These are phyloP conservation scores for Geotrichum macrosporum DNA, from an alignment of 1,139 yeast genomes.

Conservation along the genomic window DNA sequence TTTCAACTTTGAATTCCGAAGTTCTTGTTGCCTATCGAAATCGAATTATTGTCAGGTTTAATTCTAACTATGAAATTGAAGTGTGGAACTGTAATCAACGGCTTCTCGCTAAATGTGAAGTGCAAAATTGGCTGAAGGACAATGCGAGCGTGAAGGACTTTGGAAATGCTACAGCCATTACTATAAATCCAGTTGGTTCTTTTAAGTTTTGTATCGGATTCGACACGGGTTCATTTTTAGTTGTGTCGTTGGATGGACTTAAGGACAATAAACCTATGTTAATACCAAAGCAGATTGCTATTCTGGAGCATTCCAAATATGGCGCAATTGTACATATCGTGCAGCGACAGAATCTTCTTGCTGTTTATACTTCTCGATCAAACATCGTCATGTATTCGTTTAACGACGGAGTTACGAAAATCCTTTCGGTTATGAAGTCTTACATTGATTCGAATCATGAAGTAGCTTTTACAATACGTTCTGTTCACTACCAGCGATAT, in stretches of 20 bases:
- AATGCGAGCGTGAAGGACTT: not conserved
- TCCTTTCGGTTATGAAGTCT: slow-evolving; percentile 17
- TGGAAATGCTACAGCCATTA: slow-evolving; percentile 16
- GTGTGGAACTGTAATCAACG: slow-evolving; percentile 13
- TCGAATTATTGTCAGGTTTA: slow-evolving; percentile 14
- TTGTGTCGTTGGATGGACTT: slow-evolving; percentile 16
- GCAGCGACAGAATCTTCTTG: slow-evolving; percentile 19
- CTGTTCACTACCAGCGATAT: slow-evolving; percentile 15
- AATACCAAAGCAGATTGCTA: slow-evolving; percentile 14
- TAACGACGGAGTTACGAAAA: slow-evolving; percentile 18
- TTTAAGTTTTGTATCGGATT: slow-evolving; percentile 19
- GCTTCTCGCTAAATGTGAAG: slow-evolving; percentile 1
- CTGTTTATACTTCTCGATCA: slow-evolving; percentile 20
- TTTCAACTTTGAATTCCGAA: not conserved
- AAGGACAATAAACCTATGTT: slow-evolving; percentile 3
- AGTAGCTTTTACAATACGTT: slow-evolving; percentile 19
- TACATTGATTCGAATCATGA: slow-evolving; percentile 20
- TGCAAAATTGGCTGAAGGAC: slow-evolving; percentile 10
- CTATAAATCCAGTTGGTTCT: slow-evolving; percentile 17
- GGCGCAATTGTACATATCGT: slow-evolving; percentile 19
- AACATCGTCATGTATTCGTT: slow-evolving; percentile 19
- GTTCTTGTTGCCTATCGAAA: slow-evolving; percentile 18
- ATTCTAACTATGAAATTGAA: slow-evolving; percentile 4
- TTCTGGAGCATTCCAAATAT: slow-evolving; percentile 11
- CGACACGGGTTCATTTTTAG: slow-evolving; percentile 19